phyloP scores from a whole-genome alignment of 1,284 basidiomycete genomes.

The Marasmius sp. region DNA sequence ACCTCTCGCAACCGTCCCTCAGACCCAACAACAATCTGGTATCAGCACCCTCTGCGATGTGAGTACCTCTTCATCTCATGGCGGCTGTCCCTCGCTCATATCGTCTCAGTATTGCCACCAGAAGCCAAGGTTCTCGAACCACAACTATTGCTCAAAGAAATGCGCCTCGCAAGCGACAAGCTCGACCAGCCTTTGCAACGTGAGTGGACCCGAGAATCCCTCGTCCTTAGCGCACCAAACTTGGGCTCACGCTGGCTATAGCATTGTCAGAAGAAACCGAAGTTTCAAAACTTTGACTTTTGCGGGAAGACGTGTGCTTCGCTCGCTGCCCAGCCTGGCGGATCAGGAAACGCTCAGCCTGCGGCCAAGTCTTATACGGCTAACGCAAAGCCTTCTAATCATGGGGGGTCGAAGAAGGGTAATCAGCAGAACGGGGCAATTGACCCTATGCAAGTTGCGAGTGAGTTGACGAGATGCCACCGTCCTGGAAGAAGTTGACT shows the following conservation, averaged over 20 bases:
- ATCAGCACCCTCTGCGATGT: conserved; percentile 9
- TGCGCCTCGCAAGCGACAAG: conserved; percentile 50
- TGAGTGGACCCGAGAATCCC: conserved; percentile 20
- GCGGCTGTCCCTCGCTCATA: conserved; percentile 2
- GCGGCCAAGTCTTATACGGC: background rate
- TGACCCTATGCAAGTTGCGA: conserved; percentile 11
- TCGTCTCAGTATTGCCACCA: conserved; percentile 50
- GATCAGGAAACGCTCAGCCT: background rate
- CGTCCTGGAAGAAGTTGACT: background rate
- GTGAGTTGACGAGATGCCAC: conserved; percentile 19
- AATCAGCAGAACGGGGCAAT: background rate
- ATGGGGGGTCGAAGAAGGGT: background rate
- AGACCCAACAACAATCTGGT: background rate
- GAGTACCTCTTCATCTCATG: conserved; percentile 1
- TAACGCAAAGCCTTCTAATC: background rate
- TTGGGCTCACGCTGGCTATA: conserved; percentile 17
- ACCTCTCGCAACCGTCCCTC: background rate
- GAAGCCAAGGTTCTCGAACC: conserved; percentile 51
- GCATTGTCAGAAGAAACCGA: conserved; percentile 51
- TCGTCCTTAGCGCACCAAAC: no score
- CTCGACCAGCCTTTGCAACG: conserved; percentile 30
- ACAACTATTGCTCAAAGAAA: conserved; percentile 60
- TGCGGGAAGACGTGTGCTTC: conserved; percentile 51
- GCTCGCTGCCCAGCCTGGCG: conserved; percentile 21
- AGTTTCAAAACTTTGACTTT: conserved; percentile 47